Evolutionary conservation across 306 rosid genomes (phyloP), one percentile per base, ranked within the genome.

Genomic region (Prunus campanulata): DNA sequence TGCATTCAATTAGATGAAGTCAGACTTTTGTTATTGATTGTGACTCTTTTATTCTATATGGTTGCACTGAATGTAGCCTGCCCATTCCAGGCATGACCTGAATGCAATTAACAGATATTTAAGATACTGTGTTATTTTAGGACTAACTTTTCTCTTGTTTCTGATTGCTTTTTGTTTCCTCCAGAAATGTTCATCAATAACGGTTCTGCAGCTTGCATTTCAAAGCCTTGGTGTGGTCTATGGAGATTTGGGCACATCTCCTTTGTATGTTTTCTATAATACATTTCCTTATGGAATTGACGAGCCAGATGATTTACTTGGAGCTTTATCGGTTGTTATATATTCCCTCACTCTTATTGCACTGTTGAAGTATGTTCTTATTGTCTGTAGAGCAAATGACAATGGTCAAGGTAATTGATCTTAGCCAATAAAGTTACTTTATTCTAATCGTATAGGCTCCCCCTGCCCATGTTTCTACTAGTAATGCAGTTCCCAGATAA

Each of bases 191-290:
- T 95, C 99, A 5, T 72, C 87, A 27, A 24, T 87, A 62, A 76
- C 86, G 93, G 85, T 95, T 78, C 85, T 95, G 80, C 90, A 90
- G 82, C 92, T 95, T 76, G 97, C 98, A 65, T 92, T 80, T 78
- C 99, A 92, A 79, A 95, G 99, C 78, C 99, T 92, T 74, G 99
- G 99, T 16, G 97, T 95, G 76, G 99, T 95, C 56, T 95, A 84
- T 68, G 99, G 99, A 79, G 99, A 95, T 83, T 87, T 95, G 87
- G 97, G 99, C 77, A 92, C 99, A 67, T 95, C 99, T 59, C 99
- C 99, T 3, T 84, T 95, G 79, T 92, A 95, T 20, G 97, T 95
- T 66, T 95, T 95, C 86, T 88, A 95, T 86, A 95, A 95, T 70
- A 92, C 88, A 72, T 95, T 92, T 86, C 96, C 99, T 70, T 78